Evolutionary conservation across 192 early-diverging fungal species (phyloP).

Genomic region (Phycomyces nitens): DNA sequence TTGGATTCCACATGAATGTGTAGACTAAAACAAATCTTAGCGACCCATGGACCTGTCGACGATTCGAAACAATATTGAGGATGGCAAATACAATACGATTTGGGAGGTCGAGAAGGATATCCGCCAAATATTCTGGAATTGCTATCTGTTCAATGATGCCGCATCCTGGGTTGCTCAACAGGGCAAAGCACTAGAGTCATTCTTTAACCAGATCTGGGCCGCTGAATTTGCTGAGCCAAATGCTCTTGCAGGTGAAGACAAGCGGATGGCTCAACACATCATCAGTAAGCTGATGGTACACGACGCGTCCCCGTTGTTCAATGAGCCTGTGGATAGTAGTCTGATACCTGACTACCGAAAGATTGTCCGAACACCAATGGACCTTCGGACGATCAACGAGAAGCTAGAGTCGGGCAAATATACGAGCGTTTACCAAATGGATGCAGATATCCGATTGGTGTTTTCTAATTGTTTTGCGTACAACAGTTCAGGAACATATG

Average conservation of each 20-base stretch:
- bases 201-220: slow-evolving; percentile 29
- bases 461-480: slow-evolving; percentile 68
- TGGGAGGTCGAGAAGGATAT: slow-evolving; percentile 58
- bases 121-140: slow-evolving; percentile 65
- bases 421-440: slow-evolving; percentile 41
- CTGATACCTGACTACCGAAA: slow-evolving; percentile 61
- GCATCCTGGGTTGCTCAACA: slow-evolving; percentile 60
- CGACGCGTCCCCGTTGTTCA: slow-evolving; percentile 57
- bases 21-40: slow-evolving; percentile 15
- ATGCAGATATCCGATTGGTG: slow-evolving; percentile 55
- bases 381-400: slow-evolving; percentile 61
- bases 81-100: slow-evolving; percentile 51
- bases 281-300: slow-evolving; percentile 49
- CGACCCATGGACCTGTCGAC: slow-evolving; percentile 86
- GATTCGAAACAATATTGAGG: slow-evolving; percentile 60
- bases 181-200: slow-evolving; percentile 50
- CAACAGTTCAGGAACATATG: slow-evolving; percentile 51
- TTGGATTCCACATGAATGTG: not conserved
- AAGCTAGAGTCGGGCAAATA: slow-evolving; percentile 59
- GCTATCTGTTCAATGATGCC: slow-evolving; percentile 64
- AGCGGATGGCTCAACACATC: slow-evolving; percentile 24
- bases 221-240: slow-evolving; percentile 23
- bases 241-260: slow-evolving; percentile 23
- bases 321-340: slow-evolving; percentile 66
- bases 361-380: slow-evolving; percentile 69